phyloP scores from a whole-genome alignment of 257 asterid species.

The Solanum peruvianum region DNA sequence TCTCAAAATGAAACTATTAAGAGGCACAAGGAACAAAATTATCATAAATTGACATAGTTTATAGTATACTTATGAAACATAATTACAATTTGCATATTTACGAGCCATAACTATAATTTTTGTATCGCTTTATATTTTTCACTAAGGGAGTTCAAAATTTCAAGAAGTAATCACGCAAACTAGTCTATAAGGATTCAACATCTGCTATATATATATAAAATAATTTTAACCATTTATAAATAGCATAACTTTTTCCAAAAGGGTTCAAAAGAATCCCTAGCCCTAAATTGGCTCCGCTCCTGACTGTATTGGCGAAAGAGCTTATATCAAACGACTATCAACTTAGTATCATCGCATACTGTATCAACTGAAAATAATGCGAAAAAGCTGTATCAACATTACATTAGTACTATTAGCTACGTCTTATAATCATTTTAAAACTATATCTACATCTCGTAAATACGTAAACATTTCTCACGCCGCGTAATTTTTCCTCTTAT shows the following conservation, averaged over 20 bases:
- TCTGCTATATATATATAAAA: not conserved
- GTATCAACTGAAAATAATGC: not conserved
- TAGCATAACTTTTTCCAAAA: not conserved
- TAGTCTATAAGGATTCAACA: not conserved
- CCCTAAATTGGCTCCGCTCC: not conserved
- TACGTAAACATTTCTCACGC: not conserved
- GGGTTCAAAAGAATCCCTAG: not conserved
- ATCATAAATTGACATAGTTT: not conserved
- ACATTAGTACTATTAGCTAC: not conserved
- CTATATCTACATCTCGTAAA: not conserved
- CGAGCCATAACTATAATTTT: not conserved
- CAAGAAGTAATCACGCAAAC: not conserved
- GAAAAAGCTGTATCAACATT: not conserved
- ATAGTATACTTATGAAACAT: not conserved
- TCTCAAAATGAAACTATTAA: not conserved
- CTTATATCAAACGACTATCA: not conserved
- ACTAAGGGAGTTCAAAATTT: not conserved
- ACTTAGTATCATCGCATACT: not conserved
- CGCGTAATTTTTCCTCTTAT: not conserved
- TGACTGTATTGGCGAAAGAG: not conserved
- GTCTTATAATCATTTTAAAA: not conserved
- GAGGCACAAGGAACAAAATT: not conserved
- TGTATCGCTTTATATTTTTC: not conserved
- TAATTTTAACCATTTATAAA: not conserved
- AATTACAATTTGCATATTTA: too few species aligned